Evolutionary conservation across 177 flowering plant genomes (phyloP).

Genomic region (Vitis hybrid): DNA sequence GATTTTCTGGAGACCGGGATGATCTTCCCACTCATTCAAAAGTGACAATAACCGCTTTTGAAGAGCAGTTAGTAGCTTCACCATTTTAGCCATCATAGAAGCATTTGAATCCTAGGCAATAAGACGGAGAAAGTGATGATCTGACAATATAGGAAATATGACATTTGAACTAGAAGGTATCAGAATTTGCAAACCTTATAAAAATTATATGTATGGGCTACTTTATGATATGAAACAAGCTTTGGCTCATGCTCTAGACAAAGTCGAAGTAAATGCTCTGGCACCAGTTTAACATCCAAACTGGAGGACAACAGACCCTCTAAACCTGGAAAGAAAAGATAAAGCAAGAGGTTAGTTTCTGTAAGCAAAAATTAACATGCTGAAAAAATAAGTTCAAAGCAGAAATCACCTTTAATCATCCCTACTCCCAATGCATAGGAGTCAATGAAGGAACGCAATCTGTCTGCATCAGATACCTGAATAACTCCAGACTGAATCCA

Average conservation of each 20-base stretch:
- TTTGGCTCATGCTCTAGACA: slow-evolving; percentile 59
- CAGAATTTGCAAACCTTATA: slow-evolving; percentile 59
- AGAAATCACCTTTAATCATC: slow-evolving; percentile 46
- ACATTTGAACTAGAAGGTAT: too few species aligned
- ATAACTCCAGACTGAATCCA: slow-evolving; percentile 49
- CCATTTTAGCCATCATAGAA: slow-evolving; percentile 60
- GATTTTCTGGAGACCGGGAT: slow-evolving; percentile 68
- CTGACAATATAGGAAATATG: neutral
- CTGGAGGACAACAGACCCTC: slow-evolving; percentile 38
- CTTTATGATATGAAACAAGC: slow-evolving; percentile 26
- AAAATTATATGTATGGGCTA: slow-evolving; percentile 48
- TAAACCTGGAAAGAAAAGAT: slow-evolving; percentile 40
- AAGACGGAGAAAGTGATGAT: neutral
- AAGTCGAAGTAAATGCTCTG: slow-evolving; percentile 70
- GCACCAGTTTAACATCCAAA: slow-evolving; percentile 64
- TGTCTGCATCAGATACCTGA: slow-evolving; percentile 46
- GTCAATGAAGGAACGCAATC: slow-evolving; percentile 47
- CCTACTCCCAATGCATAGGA: slow-evolving; percentile 58
- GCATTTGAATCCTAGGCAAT: slow-evolving; percentile 71
- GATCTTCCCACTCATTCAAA: slow-evolving; percentile 70
- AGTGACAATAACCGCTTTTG: slow-evolving; percentile 35
- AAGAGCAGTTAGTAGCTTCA: slow-evolving; percentile 50
- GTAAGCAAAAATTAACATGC: neutral
- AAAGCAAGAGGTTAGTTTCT: slow-evolving; percentile 6
- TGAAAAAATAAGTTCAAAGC: neutral